Evolutionary conservation across 2,329 filamentous ascomycete species (phyloP), one percentile per base, ranked within the genome.

Genomic region (Aspergillus sp.): DNA sequence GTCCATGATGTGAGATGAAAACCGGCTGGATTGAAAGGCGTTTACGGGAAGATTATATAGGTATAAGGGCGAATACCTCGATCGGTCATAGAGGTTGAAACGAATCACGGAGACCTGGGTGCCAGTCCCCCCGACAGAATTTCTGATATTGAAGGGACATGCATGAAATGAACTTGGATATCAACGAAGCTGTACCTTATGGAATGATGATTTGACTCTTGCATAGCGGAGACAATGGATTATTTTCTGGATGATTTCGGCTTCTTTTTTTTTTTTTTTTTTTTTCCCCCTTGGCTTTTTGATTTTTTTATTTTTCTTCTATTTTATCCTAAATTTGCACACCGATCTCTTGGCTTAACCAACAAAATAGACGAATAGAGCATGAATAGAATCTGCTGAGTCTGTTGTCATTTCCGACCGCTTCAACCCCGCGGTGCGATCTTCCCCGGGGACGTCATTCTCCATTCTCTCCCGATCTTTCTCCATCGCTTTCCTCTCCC

Each of bases 1-100:
- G 82, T 90, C 87, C 61, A 86, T 85, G 67, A 84, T 92, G 81
- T 92, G 85, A 90, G 83, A 68, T 67, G 60, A 68, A 54, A 16
- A 56, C 49, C 53, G 51, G 52, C 53, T 66, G 61, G 59, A 68
- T 64, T 64, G 61, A 62, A 68, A 60, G 67, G 68, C 69, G 65
- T 70, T 42, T 62, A 58, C 54, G 63, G 57, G 56, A 54, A 32
- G 53, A 54, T 20, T 66, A 63, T 42, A 42, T 42, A 67, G 59
- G 67, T 24, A 24, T 24, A 24, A 24, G 24, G 55, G 51, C 64
- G 63, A 39, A 39, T 39, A 65, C 53, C 56, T 56, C 42, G 55
- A 56, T 58, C 49, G 51, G 45, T 54, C 47, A 60, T 58, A 58
- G 56, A 58, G n/a, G 39, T 53, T 47, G 22, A 26, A 36, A 36